Conservation (phyloP, 164 flowering plant species). For the Nymphaea colorata region DNA sequence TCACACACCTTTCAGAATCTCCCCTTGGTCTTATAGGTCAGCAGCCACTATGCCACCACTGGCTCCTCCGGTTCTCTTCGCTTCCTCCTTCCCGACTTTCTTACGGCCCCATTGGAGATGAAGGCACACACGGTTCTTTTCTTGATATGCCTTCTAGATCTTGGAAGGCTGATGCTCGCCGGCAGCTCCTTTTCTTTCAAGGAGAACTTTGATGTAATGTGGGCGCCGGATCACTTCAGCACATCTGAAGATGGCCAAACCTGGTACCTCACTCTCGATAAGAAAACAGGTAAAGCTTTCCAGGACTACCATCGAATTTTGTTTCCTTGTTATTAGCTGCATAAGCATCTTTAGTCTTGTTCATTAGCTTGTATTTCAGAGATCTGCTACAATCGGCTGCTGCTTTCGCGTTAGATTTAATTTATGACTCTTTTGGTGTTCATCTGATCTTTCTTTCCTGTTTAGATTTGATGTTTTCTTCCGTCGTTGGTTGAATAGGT, state of each 20-base stretch:
- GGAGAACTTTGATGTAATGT: conserved; percentile 65
- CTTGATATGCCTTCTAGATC: not conserved
- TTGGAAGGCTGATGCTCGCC: not conserved
- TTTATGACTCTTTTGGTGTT: not conserved
- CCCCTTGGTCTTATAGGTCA: too few relatives aligned
- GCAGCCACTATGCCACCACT: too few relatives aligned
- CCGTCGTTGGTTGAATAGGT: conserved; percentile 24
- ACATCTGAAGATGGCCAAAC: conserved; percentile 79
- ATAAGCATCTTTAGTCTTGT: too few relatives aligned
- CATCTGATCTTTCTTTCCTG: not conserved
- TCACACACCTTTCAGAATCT: too few relatives aligned
- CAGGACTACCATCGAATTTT: not conserved
- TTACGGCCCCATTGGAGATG: not conserved
- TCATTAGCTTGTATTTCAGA: not conserved
- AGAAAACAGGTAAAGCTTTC: conserved; percentile 49
- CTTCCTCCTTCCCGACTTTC: too few relatives aligned
- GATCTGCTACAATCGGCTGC: not conserved
- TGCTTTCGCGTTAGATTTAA: not conserved
- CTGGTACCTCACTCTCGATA: conserved; percentile 78
- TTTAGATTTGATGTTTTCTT: not conserved
- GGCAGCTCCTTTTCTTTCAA: conserved; percentile 26
- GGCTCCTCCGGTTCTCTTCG: too few relatives aligned
- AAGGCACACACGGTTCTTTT: not conserved
- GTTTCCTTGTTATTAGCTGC: not conserved
- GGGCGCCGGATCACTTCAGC: conserved; percentile 70